Percentiles rank a stretch among this genome's conserved stretches.
Evolutionary conservation across 306 rosid genomes (phyloP).

Genomic region (Cajanus cajan): DNA sequence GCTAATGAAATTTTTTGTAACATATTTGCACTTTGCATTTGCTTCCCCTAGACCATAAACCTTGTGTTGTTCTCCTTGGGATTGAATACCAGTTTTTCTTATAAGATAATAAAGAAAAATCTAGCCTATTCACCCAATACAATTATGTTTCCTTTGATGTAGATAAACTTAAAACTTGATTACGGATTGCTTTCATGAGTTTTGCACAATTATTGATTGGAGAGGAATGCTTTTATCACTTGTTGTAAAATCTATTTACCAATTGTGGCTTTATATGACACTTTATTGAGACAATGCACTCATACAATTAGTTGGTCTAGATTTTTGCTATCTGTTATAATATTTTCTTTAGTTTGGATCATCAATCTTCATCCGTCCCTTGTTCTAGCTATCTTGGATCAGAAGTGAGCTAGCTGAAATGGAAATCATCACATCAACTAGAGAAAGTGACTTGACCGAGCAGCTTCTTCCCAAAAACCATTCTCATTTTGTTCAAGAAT

Average conservation of each 20-base stretch:
- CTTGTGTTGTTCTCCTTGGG: background rate
- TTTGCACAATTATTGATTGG: background rate
- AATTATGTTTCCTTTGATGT: background rate
- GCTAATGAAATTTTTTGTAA: background rate
- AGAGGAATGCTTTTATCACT: background rate
- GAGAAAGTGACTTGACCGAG: constrained; percentile 71
- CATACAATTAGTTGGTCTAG: background rate
- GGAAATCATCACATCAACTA: constrained; percentile 65
- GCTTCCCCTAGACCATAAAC: background rate
- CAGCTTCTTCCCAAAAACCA: constrained; percentile 78
- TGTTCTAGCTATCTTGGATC: constrained; percentile 44
- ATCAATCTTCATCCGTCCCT: background rate
- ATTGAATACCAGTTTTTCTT: background rate
- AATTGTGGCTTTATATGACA: background rate
- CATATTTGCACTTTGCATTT: background rate
- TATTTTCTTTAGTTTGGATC: constrained; percentile 23
- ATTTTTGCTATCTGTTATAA: background rate
- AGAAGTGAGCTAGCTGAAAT: constrained; percentile 46
- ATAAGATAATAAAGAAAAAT: background rate
- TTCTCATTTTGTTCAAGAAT: constrained; percentile 65
- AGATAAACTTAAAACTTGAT: constrained; percentile 4
- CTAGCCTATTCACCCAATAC: background rate
- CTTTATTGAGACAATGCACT: background rate
- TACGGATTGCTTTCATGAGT: constrained; percentile 14
- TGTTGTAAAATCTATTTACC: background rate